A percentile compares a stretch with the other conserved stretches of the same genome.
Evolutionary conservation across 2,329 filamentous ascomycete species (phyloP).

Genomic region (Botryotinia narcissicola): DNA sequence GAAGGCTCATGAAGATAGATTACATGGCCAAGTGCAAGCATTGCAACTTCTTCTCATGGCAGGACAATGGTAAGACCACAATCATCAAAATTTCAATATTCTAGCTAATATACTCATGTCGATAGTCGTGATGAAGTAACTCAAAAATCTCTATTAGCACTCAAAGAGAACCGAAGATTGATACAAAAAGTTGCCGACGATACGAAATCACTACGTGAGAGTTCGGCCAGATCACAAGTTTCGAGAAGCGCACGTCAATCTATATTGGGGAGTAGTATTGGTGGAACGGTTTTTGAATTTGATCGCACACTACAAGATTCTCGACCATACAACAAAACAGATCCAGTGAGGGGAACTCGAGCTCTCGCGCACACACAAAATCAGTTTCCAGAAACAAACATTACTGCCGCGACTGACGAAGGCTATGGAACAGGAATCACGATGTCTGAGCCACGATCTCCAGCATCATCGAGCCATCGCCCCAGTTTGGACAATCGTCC

Average conservation of each 20-base stretch:
- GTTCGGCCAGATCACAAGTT: slow-evolving; percentile 6
- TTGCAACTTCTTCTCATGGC: slow-evolving; percentile 23
- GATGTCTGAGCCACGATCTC: neutral
- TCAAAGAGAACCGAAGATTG: slow-evolving; percentile 18
- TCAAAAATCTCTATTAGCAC: slow-evolving; percentile 16
- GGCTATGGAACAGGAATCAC: slow-evolving; percentile 1
- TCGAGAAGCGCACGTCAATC: neutral
- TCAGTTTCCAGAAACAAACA: neutral
- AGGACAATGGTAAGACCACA: slow-evolving; percentile 19
- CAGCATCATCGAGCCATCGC: neutral
- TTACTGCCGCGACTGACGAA: neutral
- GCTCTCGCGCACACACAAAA: neutral
- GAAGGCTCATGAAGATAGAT: slow-evolving; percentile 21
- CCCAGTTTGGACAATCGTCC: neutral
- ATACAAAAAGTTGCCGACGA: slow-evolving; percentile 21
- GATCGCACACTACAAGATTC: slow-evolving; percentile 5
- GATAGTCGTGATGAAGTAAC: slow-evolving; percentile 13
- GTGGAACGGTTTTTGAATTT: slow-evolving; percentile 1
- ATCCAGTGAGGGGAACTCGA: neutral
- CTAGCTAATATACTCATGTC: neutral
- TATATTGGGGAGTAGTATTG: neutral
- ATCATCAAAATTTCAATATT: neutral
- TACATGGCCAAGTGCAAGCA: slow-evolving; percentile 22
- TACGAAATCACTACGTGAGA: slow-evolving; percentile 18
- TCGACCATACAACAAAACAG: neutral